Percentiles rank a stretch among this genome's conserved stretches.
phyloP scores from a whole-genome alignment of 495 filamentous ascomycete genomes.

The Jackrogersella multiformis region DNA sequence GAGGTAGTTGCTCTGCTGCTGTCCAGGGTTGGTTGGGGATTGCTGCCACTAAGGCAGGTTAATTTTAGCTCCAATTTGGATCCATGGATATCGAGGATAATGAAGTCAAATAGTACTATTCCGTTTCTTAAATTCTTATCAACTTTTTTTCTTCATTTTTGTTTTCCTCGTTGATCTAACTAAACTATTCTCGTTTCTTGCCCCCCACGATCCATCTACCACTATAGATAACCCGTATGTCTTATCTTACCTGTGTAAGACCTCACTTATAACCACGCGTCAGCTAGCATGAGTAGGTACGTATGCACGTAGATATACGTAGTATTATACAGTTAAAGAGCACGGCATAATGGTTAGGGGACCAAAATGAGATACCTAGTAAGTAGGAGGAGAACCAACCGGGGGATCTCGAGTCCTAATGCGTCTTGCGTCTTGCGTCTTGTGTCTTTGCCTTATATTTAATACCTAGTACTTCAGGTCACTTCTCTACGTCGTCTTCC shows the following conservation, averaged over 20 bases:
- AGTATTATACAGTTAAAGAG: not conserved
- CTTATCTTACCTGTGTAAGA: constrained; percentile 7
- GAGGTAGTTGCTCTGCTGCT: too few relatives aligned
- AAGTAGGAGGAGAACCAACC: too few relatives aligned
- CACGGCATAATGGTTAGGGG: not conserved
- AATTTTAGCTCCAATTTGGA: not conserved
- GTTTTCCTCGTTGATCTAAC: not conserved
- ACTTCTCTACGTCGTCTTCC: too few relatives aligned
- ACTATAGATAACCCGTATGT: not conserved
- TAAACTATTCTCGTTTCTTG: not conserved
- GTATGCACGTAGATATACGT: not conserved
- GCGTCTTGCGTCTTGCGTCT: not conserved
- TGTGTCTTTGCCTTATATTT: too few relatives aligned
- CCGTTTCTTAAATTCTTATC: not conserved
- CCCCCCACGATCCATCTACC: not conserved
- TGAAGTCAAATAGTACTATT: too few relatives aligned
- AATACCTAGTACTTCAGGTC: too few relatives aligned
- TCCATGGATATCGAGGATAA: too few relatives aligned
- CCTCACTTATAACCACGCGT: constrained; percentile 9
- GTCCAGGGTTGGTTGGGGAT: not conserved
- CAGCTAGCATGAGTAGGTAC: constrained; percentile 15
- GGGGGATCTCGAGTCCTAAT: too few relatives aligned
- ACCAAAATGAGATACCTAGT: too few relatives aligned
- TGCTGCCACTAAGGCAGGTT: constrained; percentile 2
- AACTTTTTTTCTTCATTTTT: not conserved